Percentiles rank a stretch among this genome's conserved stretches.
phyloP scores from a whole-genome alignment of 2,329 filamentous ascomycete genomes.

The Elsinoe batatas region DNA sequence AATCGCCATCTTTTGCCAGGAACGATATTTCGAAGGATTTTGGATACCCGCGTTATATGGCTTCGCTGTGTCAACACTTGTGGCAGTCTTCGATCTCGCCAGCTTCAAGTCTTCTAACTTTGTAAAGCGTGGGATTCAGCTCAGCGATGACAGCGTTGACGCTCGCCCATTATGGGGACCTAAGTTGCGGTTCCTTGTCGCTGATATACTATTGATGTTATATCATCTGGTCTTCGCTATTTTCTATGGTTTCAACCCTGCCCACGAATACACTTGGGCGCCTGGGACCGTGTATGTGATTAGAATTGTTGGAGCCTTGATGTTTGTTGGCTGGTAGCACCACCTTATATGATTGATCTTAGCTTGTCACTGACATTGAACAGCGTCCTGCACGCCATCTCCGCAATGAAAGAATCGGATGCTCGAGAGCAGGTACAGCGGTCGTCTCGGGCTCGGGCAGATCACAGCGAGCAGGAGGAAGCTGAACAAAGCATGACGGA shows the following conservation, averaged over 20 bases:
- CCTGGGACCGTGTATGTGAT: background rate
- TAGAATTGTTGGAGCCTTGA: background rate
- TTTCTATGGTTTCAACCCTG: background rate
- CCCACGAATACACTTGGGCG: background rate
- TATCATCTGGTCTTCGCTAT: background rate
- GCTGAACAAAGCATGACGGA: background rate
- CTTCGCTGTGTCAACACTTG: background rate
- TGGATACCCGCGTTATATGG: background rate
- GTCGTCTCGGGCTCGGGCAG: too few relatives aligned
- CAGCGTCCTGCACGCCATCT: background rate
- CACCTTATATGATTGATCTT: background rate
- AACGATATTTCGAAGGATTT: background rate
- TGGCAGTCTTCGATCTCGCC: background rate
- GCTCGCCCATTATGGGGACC: background rate
- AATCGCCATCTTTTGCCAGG: background rate
- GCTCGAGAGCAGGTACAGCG: background rate
- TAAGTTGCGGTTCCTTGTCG: background rate
- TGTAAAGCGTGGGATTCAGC: background rate
- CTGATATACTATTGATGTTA: background rate
- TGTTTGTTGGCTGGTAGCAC: background rate
- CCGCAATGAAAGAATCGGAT: background rate
- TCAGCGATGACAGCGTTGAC: background rate
- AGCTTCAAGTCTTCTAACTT: background rate
- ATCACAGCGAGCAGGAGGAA: background rate
- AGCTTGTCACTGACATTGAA: background rate